These are phyloP conservation scores for Lasiodiplodia theobromae DNA, from an alignment of 2,329 filamentous ascomycete species.

Conservation along the genomic window DNA sequence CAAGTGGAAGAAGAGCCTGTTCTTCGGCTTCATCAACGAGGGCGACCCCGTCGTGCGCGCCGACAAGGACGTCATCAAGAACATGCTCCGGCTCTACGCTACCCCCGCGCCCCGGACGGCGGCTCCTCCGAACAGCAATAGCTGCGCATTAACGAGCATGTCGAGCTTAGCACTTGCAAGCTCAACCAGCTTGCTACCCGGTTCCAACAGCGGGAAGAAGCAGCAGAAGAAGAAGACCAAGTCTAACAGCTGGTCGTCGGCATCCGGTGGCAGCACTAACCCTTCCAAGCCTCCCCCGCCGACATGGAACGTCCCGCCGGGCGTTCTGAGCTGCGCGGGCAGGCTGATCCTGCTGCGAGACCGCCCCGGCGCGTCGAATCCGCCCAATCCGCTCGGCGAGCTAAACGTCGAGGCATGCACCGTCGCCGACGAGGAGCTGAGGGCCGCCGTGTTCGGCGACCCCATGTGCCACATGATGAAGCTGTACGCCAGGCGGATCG, in stretches of 20 bases:
- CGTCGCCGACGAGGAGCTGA: conserved; percentile 71
- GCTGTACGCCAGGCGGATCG: conserved; percentile 75
- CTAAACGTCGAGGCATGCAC: conserved; percentile 68
- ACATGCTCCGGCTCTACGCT: conserved; percentile 74
- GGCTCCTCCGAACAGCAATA: not conserved
- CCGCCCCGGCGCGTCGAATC: conserved; percentile 32
- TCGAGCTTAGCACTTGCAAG: conserved; percentile 8
- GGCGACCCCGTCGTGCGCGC: conserved; percentile 82
- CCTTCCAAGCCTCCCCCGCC: conserved; percentile 38
- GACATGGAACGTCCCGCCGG: conserved; percentile 70
- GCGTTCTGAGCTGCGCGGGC: conserved; percentile 74
- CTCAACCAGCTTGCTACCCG: not conserved
- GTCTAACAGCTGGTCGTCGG: conserved; percentile 33
- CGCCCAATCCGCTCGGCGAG: conserved; percentile 2
- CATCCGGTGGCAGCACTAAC: not conserved
- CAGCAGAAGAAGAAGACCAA: conserved; percentile 29
- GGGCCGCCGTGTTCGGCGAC: conserved; percentile 80
- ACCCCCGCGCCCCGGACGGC: conserved; percentile 59
- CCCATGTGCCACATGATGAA: conserved; percentile 82
- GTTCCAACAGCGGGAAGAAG: conserved; percentile 18
- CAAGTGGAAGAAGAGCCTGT: conserved; percentile 68
- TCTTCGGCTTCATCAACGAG: conserved; percentile 83
- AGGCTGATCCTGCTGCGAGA: conserved; percentile 68
- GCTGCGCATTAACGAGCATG: conserved; percentile 21
- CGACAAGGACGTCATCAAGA: conserved; percentile 77